Evolutionary conservation across 2,329 filamentous ascomycete genomes (phyloP), one percentile per base, ranked within the genome.

Genomic region (Penicillium sp.): DNA sequence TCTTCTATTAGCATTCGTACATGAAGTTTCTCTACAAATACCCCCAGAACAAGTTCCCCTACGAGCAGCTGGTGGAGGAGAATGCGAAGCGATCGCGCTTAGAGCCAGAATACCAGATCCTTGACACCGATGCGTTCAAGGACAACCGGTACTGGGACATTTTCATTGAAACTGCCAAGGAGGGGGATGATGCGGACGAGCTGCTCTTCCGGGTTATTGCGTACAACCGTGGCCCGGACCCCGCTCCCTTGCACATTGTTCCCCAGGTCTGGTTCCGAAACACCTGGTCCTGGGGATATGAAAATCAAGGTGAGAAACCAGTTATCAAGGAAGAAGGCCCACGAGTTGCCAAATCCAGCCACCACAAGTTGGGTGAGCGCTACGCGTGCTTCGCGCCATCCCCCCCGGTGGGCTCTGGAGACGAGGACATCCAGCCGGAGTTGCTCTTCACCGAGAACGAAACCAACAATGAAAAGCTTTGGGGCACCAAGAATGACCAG

Each of bases 1-100:
- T 11, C 21, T 33, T 8, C 21, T 48, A 13, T 58, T 73, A 93
- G 90, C 93, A 97, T 77, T 96, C 93, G 27, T 98, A 98, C 80
- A 98, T 98, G 93, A 98, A 98, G 76, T 96, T 88, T 71, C 87
- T 98, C 65, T 98, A 98, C 84, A 98, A 98, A 77, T 96, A 97
- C 68, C 95, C 95, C 0, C 93, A 98, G 77, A 85, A 84, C 68
- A 86, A 88, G 62, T 98, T 98, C 69, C 95, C 93, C 2, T 98
- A 98, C 79, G 84, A 97, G 74, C 87, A 96, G 63, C 81, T 98
- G 47, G 79, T 96, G 63, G 81, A 90, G 62, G 91, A 96, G 70
- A 98, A 96, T 71, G 92, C 87, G 44, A 85, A 82, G 64, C 86
- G 93, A 63, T 83, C 84, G 55, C 90, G 88, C 73, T 73, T 86